Percentiles rank a stretch among this genome's conserved stretches.
Conservation (phyloP, 805 yeast species). For the Tanozyma kutaoensis region DNA sequence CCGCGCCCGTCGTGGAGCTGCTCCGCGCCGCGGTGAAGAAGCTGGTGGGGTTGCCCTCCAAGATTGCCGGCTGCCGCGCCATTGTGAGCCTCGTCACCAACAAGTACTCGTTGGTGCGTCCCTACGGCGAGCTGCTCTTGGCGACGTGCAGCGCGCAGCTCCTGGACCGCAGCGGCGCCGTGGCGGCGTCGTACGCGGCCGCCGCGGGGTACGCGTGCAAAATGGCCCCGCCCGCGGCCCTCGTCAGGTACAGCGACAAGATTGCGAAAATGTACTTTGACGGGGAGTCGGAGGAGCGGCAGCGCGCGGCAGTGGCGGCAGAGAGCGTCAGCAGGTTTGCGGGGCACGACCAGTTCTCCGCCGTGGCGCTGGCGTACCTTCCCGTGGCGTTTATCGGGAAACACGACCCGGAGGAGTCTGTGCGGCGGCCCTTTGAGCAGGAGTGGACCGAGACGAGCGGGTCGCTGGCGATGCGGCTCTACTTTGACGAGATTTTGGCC, state of each 20-base stretch:
- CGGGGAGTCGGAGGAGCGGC: slow-evolving; percentile 19
- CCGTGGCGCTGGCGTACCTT: slow-evolving; percentile 48
- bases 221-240: slow-evolving; percentile 37
- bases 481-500: slow-evolving; percentile 51
- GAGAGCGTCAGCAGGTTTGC: slow-evolving; percentile 59
- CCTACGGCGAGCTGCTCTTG: slow-evolving; percentile 52
- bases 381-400: slow-evolving; percentile 75
- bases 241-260: slow-evolving; percentile 38
- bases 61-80: slow-evolving; percentile 70
- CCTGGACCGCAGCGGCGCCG: slow-evolving; percentile 57
- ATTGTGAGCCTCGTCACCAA: slow-evolving; percentile 51
- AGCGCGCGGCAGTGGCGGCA: slow-evolving; percentile 47
- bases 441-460: slow-evolving; percentile 79
- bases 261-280: slow-evolving; percentile 49
- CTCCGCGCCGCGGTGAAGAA: slow-evolving; percentile 45
- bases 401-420: slow-evolving; percentile 41
- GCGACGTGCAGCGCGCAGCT: slow-evolving; percentile 45
- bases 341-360: slow-evolving; percentile 44
- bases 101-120: slow-evolving; percentile 23
- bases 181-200: slow-evolving; percentile 63
- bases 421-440: slow-evolving; percentile 35
- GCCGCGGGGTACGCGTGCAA: slow-evolving; percentile 72
- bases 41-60: slow-evolving; percentile 84
- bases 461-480: slow-evolving; percentile 51
- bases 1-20: slow-evolving; percentile 34